Evolutionary conservation across 495 filamentous ascomycete species (phyloP), one percentile per base, ranked within the genome.

Genomic region (Penicillium ochrochloron): DNA sequence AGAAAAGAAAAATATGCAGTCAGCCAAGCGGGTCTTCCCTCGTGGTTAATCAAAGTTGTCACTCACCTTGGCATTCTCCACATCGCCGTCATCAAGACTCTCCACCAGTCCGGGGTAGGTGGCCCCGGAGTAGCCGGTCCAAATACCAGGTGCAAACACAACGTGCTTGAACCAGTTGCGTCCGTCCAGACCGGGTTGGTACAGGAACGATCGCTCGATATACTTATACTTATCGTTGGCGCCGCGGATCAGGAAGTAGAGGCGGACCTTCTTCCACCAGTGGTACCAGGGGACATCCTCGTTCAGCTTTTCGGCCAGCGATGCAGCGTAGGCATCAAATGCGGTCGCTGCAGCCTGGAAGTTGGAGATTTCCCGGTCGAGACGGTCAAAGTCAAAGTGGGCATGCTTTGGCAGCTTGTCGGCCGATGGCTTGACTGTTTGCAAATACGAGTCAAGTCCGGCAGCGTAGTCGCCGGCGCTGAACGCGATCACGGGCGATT

Each of bases 101-200:
- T 90, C 87, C 11, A 87, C 82, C 25, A 90, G 61, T 12, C 86
- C 85, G 3, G 87, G 87, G 67, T 85, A 90, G 12, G 86, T 89
- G 37, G 84, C 90, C 2, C 92, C 93, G 0, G 92, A 80, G 76
- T 97, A 97, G 8, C 93, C 93, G 0, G 92, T 96, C 92, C 92
- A 97, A 44, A 92, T 68, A 1, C 93, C 88, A n/a, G 88, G 86
- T 7, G 87, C 88, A 73, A 89, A 90, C 29, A 90, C 86, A n/a
- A 89, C 83, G 60, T 89, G 87, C 72, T 90, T 90, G 76, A 85
- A 90, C 86, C 87, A 89, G 41, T 66, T 73, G 54, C 87, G 78
- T 6, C 82, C 82, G 64, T 89, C 87, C 37, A 90, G 72, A 19
- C 87, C 87, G 1, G 76, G 70, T 50, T 77, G 62, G 64, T 88